Evolutionary conservation across 208 protist genomes (phyloP).

Genomic region (Trypanosoma grayi): DNA sequence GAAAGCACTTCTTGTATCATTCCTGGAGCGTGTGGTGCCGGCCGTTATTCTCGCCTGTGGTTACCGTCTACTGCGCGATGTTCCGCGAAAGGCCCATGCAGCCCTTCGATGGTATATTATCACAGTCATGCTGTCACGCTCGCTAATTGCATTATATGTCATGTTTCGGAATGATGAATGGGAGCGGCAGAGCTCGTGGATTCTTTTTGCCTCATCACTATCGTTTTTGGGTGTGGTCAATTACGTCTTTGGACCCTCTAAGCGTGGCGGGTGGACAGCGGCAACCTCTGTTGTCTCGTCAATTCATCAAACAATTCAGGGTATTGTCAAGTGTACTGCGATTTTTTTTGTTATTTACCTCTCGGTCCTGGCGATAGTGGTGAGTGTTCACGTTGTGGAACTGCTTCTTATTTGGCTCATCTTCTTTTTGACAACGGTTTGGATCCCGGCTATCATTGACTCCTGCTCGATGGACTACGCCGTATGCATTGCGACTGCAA

Average conservation of each 20-base stretch:
- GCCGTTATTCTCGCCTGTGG: constrained; percentile 35
- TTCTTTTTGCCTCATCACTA: constrained; percentile 38
- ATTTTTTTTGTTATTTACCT: constrained; percentile 57
- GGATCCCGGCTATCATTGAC: constrained; percentile 81
- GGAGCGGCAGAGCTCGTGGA: constrained; percentile 16
- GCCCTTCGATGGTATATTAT: constrained; percentile 84
- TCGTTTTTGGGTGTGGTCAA: constrained; percentile 68
- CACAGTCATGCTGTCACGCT: constrained; percentile 41
- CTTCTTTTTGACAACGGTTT: constrained; percentile 71
- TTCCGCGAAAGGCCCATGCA: constrained; percentile 50
- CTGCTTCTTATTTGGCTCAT: constrained; percentile 81
- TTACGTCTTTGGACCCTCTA: constrained; percentile 76
- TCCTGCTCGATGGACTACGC: constrained; percentile 73
- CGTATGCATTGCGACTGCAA: constrained; percentile 40
- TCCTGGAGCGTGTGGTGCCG: constrained; percentile 38
- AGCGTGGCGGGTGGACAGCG: constrained; percentile 64
- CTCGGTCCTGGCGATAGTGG: constrained; percentile 59
- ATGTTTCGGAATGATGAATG: constrained; percentile 40
- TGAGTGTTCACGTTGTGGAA: constrained; percentile 89
- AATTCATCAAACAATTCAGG: constrained; percentile 43
- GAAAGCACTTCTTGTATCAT: constrained; percentile 34
- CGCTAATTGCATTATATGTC: constrained; percentile 34
- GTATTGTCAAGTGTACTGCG: constrained; percentile 47
- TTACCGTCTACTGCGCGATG: constrained; percentile 66
- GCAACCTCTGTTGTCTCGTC: constrained; percentile 46